Evolutionary conservation across 129 eudicot genomes (phyloP).

Genomic region (Artemisia tridentata): DNA sequence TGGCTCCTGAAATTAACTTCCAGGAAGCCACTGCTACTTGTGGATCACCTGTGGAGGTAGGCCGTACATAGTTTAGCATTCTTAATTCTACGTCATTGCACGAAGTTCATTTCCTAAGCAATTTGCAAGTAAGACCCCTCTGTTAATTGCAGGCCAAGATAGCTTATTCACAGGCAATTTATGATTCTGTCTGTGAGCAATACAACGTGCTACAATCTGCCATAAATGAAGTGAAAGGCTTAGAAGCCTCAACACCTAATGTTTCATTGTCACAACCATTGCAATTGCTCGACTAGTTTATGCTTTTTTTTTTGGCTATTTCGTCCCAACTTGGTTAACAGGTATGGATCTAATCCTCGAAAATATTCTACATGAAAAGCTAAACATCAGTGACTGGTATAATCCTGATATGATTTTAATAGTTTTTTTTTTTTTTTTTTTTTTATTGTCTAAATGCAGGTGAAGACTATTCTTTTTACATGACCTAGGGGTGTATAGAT

Average conservation of each 20-base stretch:
- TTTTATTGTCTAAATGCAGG: constrained; percentile 5
- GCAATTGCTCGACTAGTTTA: constrained; percentile 27
- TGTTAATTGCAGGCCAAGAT: constrained; percentile 57
- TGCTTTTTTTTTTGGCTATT: not conserved
- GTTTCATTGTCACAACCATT: constrained; percentile 78
- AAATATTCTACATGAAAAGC: not conserved
- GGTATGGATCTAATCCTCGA: constrained; percentile 12
- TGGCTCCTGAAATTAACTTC: constrained; percentile 57
- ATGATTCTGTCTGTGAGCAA: constrained; percentile 69
- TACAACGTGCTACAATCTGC: constrained; percentile 81
- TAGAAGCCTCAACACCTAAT: constrained; percentile 63
- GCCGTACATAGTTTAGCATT: constrained; percentile 16
- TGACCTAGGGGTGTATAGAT: constrained; percentile 41
- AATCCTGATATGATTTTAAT: not conserved
- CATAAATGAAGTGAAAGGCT: constrained; percentile 69
- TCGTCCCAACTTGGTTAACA: constrained; percentile 24
- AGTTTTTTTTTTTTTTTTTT: not conserved
- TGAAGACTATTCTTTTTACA: constrained; percentile 26
- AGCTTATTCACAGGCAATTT: constrained; percentile 60
- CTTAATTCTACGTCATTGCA: not conserved
- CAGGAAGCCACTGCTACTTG: constrained; percentile 44
- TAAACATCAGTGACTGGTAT: not conserved
- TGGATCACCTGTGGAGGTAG: constrained; percentile 73
- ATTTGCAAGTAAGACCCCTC: not conserved
- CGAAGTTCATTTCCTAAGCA: not conserved